These are phyloP conservation scores for Fusarium chaquense DNA, from an alignment of 2,329 filamentous ascomycete genomes.

Conservation along the genomic window DNA sequence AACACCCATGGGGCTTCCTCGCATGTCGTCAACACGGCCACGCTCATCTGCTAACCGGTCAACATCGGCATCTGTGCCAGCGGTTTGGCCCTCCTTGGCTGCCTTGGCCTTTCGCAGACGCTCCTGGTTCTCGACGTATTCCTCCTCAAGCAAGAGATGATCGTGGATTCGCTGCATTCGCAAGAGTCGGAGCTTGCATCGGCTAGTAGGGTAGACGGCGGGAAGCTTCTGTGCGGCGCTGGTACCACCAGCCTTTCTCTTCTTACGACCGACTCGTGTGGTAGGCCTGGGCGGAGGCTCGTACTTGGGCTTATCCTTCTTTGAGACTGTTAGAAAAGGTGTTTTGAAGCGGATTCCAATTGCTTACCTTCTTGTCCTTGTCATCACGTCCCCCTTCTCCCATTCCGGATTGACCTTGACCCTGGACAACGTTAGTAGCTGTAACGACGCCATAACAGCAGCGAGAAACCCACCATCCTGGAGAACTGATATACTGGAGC, in stretches of 20 bases:
- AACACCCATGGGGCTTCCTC: constrained; percentile 98
- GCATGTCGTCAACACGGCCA: constrained; percentile 96
- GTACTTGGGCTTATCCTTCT: constrained; percentile 99
- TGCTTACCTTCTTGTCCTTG: constrained; percentile 90
- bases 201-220: constrained; percentile 91
- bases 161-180: constrained; percentile 99
- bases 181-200: constrained; percentile 96
- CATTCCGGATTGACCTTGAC: constrained; percentile 89
- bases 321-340: constrained; percentile 42
- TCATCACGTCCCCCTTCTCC: constrained; percentile 85
- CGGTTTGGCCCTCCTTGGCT: constrained; percentile 74
- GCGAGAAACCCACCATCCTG: constrained; percentile 52
- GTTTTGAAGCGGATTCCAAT: background rate
- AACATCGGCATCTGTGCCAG: constrained; percentile 76
- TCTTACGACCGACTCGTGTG: constrained; percentile 96
- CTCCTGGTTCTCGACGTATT: constrained; percentile 99
- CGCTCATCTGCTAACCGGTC: constrained; percentile 96
- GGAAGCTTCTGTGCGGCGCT: constrained; percentile 97
- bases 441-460: background rate
- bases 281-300: constrained; percentile 97
- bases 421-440: constrained; percentile 60
- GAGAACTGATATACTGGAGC: constrained; percentile 49
- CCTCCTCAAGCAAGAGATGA: constrained; percentile 94
- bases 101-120: constrained; percentile 92
- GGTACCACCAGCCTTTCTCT: constrained; percentile 93